Evolutionary conservation across 495 filamentous ascomycete genomes (phyloP), one percentile per base, ranked within the genome.

Genomic region (Talaromyces nanjingensis): DNA sequence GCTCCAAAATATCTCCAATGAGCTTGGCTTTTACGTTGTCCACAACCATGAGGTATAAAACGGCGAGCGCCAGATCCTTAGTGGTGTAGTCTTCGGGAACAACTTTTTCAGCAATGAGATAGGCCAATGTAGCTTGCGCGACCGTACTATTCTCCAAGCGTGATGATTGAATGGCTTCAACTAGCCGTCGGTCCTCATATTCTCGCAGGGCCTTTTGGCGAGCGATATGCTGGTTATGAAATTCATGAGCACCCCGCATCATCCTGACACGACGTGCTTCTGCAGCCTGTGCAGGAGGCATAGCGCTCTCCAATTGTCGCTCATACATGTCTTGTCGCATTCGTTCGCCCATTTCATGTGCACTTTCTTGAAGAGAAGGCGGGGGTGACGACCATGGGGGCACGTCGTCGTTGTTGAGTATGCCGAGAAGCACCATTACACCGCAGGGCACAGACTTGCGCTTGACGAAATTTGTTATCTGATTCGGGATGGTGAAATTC

Each of bases 401-500:
- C 5, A 84, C 86, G 2, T 72, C 72, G 1, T 72, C 72, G 66
- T 83, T 79, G 60, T 81, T 75, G 6, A 86, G 75, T 0, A 84
- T 65, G 56, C 70, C 75, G 1, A 87, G 74, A 7, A 86, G 65
- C 4, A 86, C 85, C 37, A 89, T 74, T 57, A 89, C 73, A 33
- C 85, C 86, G 73, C 85, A 87, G 3, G 86, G 86, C 3, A 89
- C 75, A 6, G 81, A 81, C 52, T 82, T 80, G 16, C 75, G 76
- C 4, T 78, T 75, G 16, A 81, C 72, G 60, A 88, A 82, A 5
- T 73, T 59, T 2, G 84, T 67, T 42, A 87, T 74, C 33, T 77
- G 73, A 53, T 80, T 75, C 1, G 86, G 83, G 63, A 86, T 84
- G 61, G 80, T 76, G 74, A 83, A 87, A 68, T 79, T 83, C 85